Base-by-base conservation (phyloP, 2,329 filamentous ascomycete species). In the Penicillium sp. region DNA sequence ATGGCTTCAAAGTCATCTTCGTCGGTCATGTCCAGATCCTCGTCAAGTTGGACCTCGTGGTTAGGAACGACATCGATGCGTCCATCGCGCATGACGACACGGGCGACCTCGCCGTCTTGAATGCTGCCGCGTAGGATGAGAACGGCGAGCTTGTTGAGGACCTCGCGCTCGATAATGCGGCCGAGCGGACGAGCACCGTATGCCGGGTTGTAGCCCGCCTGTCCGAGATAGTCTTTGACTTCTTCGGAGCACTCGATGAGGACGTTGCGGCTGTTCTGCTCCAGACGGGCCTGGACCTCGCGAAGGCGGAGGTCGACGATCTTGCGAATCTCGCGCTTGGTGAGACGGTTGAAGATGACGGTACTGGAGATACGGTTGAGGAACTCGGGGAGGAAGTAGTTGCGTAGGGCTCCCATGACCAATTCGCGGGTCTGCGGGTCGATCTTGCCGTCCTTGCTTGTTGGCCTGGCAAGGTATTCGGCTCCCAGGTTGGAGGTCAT, bases 401-500 rank as follows among this genome's bases (percentile, higher is more conserved):
- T 92, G 73, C 94, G 91, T 44, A 99, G 86, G 5, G 93, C 88
- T 57, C 88, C 90, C 90, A 95, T 96, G 73, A 99, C 94, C 65
- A 98, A 84, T 75, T 97, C 93, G 64, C 87, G 86, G 1, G 93
- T 97, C 1, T 90, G 89, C 0, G 88, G 84, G 70, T 99, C 95
- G 68, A 99, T 95, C 73, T 84, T 89, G 71, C 94, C 94, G 70
- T 96, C 91, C 56, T 89, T 87, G 56, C 86, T 86, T 59, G 89
- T 88, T 17, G 91, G 90, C 23, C 93, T 90, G 45, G 91, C 83
- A n/a, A 99, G 90, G 77, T 90, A 96, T 77, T 98, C 95, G 35
- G 95, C 95, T 67, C 95, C 95, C 64, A 99, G 79, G 82, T 99
- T 99, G 72, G 93, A 97, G 0, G 95, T 99, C 93, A 99, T 96